Base-by-base conservation (phyloP, 768 basidiomycete genomes). In the Leccinum rimulosum region DNA sequence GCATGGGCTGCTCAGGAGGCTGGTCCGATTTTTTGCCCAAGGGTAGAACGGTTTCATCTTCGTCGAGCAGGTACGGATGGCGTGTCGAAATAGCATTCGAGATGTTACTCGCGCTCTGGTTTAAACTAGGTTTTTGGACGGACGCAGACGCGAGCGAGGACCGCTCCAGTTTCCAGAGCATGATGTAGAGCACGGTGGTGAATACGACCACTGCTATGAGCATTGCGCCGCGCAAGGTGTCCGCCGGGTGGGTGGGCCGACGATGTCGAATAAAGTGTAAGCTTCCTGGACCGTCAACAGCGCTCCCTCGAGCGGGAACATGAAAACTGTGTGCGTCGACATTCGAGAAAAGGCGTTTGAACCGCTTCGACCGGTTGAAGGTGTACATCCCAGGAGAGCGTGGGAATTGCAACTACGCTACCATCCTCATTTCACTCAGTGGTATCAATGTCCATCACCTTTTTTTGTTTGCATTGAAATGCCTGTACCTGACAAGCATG, bases 181-280 rank as follows among this genome's bases (percentile, higher is more conserved):
- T 33, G 33, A 66, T 28, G 49, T 68, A 72, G 56, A 72, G 69
- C 19, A 64, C 54, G 33, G 66, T n/a, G n/a, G 59, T 64, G 43
- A 68, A 58, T 40, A 60, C 47, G 27, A 68, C 33, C 33, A 70
- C 61, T 1, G 58, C 61, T 25, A 61, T 43, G 50, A 70, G 54
- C 47, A 68, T 59, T 3, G 53, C 55, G 2, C 65, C 60, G 27
- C 58, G 62, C 45, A 70, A 10, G 0, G 55, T 36, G 40, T 65
- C 54, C 15, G 56, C 57, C 25, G 3, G 19, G 22, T 30, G 19
- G 19, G 43, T 45, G 43, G 43, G 35, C 35, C 27, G 60, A 48
- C 40, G 64, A 11, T 54, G 47, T 50, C 49, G 65, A 48, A 10
- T 11, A 11, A 33, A 33, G 19, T n/a, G 25, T 22, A 52, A 36